Conservation (phyloP, 2,329 filamentous ascomycete species). For the Aulographum hederae region DNA sequence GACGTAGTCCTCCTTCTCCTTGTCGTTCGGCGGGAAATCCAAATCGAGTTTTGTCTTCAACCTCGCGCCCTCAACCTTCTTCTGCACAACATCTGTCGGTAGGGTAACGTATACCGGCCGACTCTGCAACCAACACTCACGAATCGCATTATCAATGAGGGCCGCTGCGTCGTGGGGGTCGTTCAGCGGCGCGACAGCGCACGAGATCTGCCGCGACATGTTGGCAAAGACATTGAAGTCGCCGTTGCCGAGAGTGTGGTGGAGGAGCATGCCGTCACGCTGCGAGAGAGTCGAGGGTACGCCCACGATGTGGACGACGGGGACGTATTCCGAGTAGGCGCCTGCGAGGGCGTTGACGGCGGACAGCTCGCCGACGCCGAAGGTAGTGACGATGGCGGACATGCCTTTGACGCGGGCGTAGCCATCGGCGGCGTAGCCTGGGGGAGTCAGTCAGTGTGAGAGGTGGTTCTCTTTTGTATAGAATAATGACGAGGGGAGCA, state of each 20-base stretch:
- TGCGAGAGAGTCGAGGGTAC: slow-evolving; percentile 23
- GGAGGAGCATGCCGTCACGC: slow-evolving; percentile 22
- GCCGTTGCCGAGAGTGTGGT: slow-evolving; percentile 32
- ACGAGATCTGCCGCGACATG: slow-evolving; percentile 58
- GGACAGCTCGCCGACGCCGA: slow-evolving; percentile 29
- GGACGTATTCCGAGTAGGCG: slow-evolving; percentile 26
- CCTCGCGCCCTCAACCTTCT: slow-evolving; percentile 56
- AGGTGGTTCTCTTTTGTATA: background rate
- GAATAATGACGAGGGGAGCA: background rate
- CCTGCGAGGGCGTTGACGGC: slow-evolving; percentile 29
- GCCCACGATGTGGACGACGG: slow-evolving; percentile 29
- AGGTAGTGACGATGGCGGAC: slow-evolving; percentile 27
- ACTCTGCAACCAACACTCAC: slow-evolving; percentile 54
- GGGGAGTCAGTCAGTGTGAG: slow-evolving; percentile 4
- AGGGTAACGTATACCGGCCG: slow-evolving; percentile 72
- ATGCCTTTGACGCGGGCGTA: slow-evolving; percentile 28
- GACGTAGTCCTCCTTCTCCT: slow-evolving; percentile 62
- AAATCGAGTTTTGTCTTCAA: slow-evolving; percentile 56
- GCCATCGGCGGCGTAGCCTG: slow-evolving; percentile 28
- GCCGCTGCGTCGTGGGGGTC: slow-evolving; percentile 50
- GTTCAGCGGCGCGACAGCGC: slow-evolving; percentile 51
- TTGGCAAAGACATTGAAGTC: slow-evolving; percentile 70
- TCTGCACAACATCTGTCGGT: slow-evolving; percentile 61
- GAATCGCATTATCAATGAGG: slow-evolving; percentile 62
- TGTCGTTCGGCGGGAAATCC: slow-evolving; percentile 42